These are phyloP conservation scores for Eutrema yunnanense DNA, from an alignment of 345 rosid species.

Conservation along the genomic window DNA sequence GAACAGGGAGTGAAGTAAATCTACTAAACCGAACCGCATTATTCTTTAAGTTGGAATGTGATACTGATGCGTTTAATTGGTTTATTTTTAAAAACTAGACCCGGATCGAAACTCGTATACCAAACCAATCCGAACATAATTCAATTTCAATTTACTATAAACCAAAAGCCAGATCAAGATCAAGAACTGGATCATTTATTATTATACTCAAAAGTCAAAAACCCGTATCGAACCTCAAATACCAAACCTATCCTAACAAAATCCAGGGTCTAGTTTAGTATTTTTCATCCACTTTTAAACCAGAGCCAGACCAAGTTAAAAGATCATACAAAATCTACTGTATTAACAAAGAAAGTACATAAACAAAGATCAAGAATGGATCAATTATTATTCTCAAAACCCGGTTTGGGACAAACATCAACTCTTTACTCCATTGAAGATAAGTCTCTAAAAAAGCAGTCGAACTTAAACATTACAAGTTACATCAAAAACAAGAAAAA, in stretches of 20 bases:
- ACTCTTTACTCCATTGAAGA: neutral
- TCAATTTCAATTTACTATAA: neutral
- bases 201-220: slow-evolving; percentile 2
- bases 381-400: neutral
- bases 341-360: too few species aligned
- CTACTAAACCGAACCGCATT: neutral
- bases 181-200: neutral
- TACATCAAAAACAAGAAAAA: slow-evolving; percentile 15
- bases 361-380: too few species aligned
- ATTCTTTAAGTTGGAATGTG: neutral
- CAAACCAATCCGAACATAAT: neutral
- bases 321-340: too few species aligned
- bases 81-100: neutral
- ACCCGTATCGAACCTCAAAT: neutral
- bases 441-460: slow-evolving; percentile 7
- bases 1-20: neutral
- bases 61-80: neutral
- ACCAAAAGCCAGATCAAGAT: neutral
- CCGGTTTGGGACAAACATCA: neutral
- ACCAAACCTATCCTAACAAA: neutral
- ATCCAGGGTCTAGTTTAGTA: neutral
- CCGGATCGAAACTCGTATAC: neutral
- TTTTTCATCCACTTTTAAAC: neutral
- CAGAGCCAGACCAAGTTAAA: too few species aligned
- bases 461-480: slow-evolving; percentile 24